Evolutionary conservation across 73 alveolate genomes (phyloP), one percentile per base, ranked within the genome.

Genomic region (Halteria grandinella): DNA sequence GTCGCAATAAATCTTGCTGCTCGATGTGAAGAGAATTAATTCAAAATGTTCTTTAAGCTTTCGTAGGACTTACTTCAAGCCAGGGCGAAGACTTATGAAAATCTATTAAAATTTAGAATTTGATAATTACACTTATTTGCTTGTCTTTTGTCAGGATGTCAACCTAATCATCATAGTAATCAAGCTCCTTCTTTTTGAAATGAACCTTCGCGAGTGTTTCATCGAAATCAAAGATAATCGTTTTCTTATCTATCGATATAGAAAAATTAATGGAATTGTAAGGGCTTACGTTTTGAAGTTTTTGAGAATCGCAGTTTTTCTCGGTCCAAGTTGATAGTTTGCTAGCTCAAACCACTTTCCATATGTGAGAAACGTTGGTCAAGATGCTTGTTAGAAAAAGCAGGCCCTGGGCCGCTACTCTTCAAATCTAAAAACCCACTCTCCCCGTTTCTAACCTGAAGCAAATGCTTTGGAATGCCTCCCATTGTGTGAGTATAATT

Each of bases 191-290:
- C 18, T 54, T 54, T 6, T 6, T 7, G 50, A 54, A 6, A 54
- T 23, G 14, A 7, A 54, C 70, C 18, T 54, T 50, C 4, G 63
- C 63, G 15, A 71, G 59, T 5, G 84, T 71, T 31, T 71, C 84
- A 52, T 71, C 84, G 20, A 71, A 54, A 40, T 71, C 84, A 12
- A 71, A 53, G 18, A 71, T 74, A 15, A 71, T 15, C 11, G 84
- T 71, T 44, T 71, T 71, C 48, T 49, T 51, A 12, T 71, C 73
- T 52, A 48, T 49, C 21, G 18, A 54, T 17, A 54, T 54, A 24
- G 6, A 24, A 11, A 24, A 24, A 54, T 54, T 54, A 12, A 21
- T n/a, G n/a, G n/a, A n/a, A n/a, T n/a, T n/a, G 28, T 6, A 12
- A 20, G 10, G 18, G 8, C 70, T 54, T 54, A 54, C 70, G 21